Conservation (phyloP, 192 early-diverging fungal species). For the Backusella mclennaniae region DNA sequence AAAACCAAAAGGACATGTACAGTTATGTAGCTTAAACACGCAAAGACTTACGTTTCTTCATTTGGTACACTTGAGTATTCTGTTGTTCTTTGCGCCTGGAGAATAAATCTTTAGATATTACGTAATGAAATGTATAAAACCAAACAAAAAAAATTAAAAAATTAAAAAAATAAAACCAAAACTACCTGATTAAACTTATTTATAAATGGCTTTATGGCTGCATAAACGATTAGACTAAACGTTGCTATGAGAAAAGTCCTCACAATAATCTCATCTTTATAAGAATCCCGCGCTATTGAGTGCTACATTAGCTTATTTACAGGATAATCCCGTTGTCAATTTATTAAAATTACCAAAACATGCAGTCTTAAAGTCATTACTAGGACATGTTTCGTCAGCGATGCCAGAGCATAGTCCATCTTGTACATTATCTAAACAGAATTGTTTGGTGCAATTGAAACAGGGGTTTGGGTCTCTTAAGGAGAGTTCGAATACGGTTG, state of each 20-base stretch:
- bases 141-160: not conserved
- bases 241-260: conserved; percentile 60
- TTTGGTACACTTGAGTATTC: not conserved
- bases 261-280: conserved; percentile 72
- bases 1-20: conserved; percentile 72
- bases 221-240: conserved; percentile 49
- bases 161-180: not conserved
- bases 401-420: conserved; percentile 46
- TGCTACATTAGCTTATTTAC: not conserved
- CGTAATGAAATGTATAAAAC: not conserved
- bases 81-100: not conserved
- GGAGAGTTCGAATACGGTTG: conserved; percentile 53
- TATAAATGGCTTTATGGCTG: conserved; percentile 52
- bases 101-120: not conserved
- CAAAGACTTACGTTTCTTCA: not conserved
- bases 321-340: not conserved
- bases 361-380: conserved; percentile 41
- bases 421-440: conserved; percentile 53
- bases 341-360: conserved; percentile 56
- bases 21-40: conserved; percentile 71
- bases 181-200: conserved; percentile 43
- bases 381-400: conserved; percentile 42
- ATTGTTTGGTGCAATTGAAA: conserved; percentile 59
- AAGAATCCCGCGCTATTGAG: conserved; percentile 56
- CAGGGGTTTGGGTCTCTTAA: conserved; percentile 51